Base-by-base conservation (phyloP, 345 rosid species). In the Lumnitzera littorea region DNA sequence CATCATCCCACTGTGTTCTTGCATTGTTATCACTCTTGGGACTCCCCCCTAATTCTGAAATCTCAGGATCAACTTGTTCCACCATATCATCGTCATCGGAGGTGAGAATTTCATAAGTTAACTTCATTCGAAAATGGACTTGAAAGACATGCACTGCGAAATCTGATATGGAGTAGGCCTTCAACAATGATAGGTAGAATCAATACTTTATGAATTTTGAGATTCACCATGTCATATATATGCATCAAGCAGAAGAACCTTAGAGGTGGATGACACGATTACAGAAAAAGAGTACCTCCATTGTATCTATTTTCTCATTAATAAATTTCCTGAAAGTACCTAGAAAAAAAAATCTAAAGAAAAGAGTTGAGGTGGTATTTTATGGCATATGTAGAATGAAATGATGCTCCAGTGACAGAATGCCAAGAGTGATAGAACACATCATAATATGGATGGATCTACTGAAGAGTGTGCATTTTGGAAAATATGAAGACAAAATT, bases 1-100 rank as follows among this genome's bases (percentile, higher is more conserved):
- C 96, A 71, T 88, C 97, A 78, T 94, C 99, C 99, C 97, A 90
- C 14, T 81, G 91, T 46, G 78, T 72, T 62, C 72, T 84, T 66
- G 52, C 79, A 50, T 57, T 84, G 48, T 73, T 73, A 56, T 79
- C 91, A 70, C 67, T 70, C 57, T 69, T 75, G 65, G 65, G 53
- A 67, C 69, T 74, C 63, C 64, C 84, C 24, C 52, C 72, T 69
- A 72, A 59, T 67, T 84, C 92, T 68, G 62, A 61, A 67, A 68
- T 74, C 65, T 82, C 91, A 71, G 58, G 58, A 75, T 78, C 81
- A 61, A 43, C 69, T 65, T 56, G 83, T 82, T 63, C 79, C 48
- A 74, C 71, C 74, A 80, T 82, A 73, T 66, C 72, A 12, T 78
- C 82, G 4, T 80, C 95, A 61, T 87, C 91, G 10, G 65, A 62